Conservation (phyloP, 192 early-diverging fungal species). For the Thamnidium elegans region DNA sequence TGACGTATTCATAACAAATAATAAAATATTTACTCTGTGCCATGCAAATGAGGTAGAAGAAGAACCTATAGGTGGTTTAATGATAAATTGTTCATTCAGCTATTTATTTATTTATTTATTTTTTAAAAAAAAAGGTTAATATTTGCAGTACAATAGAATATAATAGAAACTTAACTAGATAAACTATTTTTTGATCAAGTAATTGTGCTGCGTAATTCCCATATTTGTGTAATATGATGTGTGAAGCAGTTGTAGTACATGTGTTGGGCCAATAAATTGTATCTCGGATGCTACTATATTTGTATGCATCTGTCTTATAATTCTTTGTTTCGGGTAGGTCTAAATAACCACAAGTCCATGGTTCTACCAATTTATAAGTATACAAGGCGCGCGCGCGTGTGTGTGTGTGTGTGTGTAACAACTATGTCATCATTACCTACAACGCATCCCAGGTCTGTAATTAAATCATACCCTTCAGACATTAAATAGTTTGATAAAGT, state of each 20-base stretch:
- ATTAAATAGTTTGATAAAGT: conserved; percentile 28
- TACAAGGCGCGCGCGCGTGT: too few relatives aligned
- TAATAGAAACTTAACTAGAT: conserved; percentile 14
- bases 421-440: conserved; percentile 25
- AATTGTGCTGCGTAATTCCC: conserved; percentile 16
- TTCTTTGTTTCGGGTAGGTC: conserved; percentile 12
- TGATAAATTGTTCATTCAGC: conserved; percentile 43
- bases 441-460: conserved; percentile 34
- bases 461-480: conserved; percentile 29
- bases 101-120: too few relatives aligned
- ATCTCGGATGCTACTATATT: conserved; percentile 24
- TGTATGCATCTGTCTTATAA: conserved; percentile 18
- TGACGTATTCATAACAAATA: background rate
- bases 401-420: too few relatives aligned
- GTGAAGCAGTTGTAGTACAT: background rate
- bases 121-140: background rate
- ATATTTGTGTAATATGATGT: conserved; percentile 6
- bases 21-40: conserved; percentile 28
- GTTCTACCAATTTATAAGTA: conserved; percentile 19
- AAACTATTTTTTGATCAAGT: conserved; percentile 6
- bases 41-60: conserved; percentile 29
- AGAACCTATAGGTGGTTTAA: conserved; percentile 34
- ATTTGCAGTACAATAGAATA: background rate
- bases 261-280: conserved; percentile 9
- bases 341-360: conserved; percentile 32